phyloP scores from a whole-genome alignment of 805 yeast genomes.

The Candida glaebosa region DNA sequence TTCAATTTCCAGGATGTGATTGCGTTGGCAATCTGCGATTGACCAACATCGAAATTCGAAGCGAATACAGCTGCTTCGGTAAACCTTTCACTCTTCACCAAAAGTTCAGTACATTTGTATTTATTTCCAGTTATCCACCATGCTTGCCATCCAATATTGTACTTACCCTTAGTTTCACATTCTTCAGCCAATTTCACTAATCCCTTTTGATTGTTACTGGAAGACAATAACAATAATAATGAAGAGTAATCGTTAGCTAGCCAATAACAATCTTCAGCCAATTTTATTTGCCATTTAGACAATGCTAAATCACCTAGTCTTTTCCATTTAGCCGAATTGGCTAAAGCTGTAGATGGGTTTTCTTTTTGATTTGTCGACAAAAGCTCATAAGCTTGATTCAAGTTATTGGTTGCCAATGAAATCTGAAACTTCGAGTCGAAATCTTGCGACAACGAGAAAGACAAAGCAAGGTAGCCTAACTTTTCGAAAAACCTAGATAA shows the following conservation, averaged over 20 bases:
- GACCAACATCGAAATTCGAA: slow-evolving; percentile 54
- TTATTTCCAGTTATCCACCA: slow-evolving; percentile 83
- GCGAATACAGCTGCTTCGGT: slow-evolving; percentile 86
- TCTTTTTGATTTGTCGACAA: slow-evolving; percentile 31
- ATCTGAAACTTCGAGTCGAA: slow-evolving; percentile 89
- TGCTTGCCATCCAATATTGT: slow-evolving; percentile 87
- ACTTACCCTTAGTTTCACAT: slow-evolving; percentile 73
- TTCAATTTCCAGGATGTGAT: slow-evolving; percentile 67
- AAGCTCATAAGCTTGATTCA: slow-evolving; percentile 63
- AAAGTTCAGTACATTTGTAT: slow-evolving; percentile 57
- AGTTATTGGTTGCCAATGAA: slow-evolving; percentile 72
- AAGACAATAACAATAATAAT: slow-evolving; percentile 74
- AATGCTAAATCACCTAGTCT: slow-evolving; percentile 85
- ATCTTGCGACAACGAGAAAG: slow-evolving; percentile 79
- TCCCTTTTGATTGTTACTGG: slow-evolving; percentile 65
- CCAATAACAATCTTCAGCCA: slow-evolving; percentile 78
- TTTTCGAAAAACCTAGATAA: slow-evolving; percentile 92
- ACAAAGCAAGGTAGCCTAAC: slow-evolving; percentile 83
- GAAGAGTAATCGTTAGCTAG: slow-evolving; percentile 81
- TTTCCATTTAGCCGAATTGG: slow-evolving; percentile 68
- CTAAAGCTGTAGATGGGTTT: slow-evolving; percentile 45
- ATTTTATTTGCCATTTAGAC: slow-evolving; percentile 68
- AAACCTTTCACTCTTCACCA: slow-evolving; percentile 63
- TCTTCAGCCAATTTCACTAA: slow-evolving; percentile 60
- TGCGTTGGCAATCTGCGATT: slow-evolving; percentile 40